These are phyloP conservation scores for Nemania abortiva DNA, from an alignment of 2,329 filamentous ascomycete genomes.

Conservation along the genomic window DNA sequence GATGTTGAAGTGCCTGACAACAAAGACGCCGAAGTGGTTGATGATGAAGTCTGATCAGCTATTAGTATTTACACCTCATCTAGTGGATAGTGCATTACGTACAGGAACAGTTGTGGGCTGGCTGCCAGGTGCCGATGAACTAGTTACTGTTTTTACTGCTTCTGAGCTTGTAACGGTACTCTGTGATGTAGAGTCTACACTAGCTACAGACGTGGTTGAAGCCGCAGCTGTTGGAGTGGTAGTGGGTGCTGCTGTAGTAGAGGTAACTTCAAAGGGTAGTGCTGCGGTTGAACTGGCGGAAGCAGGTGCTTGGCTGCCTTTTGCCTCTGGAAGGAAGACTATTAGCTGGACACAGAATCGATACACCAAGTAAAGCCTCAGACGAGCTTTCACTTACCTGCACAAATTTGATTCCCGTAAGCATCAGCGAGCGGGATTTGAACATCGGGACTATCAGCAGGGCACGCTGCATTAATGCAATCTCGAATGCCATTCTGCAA, in stretches of 20 bases:
- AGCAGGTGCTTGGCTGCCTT: conserved; percentile 17
- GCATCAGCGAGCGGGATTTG: conserved; percentile 48
- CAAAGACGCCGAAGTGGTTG: conserved; percentile 21
- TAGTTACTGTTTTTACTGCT: conserved; percentile 1
- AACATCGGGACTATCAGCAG: conserved; percentile 43
- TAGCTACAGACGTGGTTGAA: conserved; percentile 18
- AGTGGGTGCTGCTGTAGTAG: conserved; percentile 32
- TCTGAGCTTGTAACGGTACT: conserved; percentile 4
- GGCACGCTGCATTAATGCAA: conserved; percentile 54
- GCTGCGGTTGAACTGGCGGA: conserved; percentile 20
- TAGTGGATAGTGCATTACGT: conserved; percentile 3
- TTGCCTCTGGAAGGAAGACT: conserved; percentile 36
- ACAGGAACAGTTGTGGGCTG: conserved; percentile 16
- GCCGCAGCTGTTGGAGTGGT: conserved; percentile 27
- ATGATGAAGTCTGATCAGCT: conserved; percentile 9
- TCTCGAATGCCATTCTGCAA: conserved; percentile 55
- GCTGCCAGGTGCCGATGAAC: neutral
- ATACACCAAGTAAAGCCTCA: neutral
- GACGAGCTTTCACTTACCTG: conserved; percentile 43
- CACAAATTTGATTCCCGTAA: conserved; percentile 48
- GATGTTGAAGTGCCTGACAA: conserved; percentile 35
- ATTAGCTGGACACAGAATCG: conserved; percentile 4
- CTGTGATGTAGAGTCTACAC: conserved; percentile 28
- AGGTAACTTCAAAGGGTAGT: conserved; percentile 21
- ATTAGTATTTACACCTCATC: conserved; percentile 1